Percentiles rank a stretch among this genome's conserved stretches.
These are phyloP conservation scores for Dactylonectria macrodidyma DNA, from an alignment of 2,329 filamentous ascomycete species.

Conservation along the genomic window DNA sequence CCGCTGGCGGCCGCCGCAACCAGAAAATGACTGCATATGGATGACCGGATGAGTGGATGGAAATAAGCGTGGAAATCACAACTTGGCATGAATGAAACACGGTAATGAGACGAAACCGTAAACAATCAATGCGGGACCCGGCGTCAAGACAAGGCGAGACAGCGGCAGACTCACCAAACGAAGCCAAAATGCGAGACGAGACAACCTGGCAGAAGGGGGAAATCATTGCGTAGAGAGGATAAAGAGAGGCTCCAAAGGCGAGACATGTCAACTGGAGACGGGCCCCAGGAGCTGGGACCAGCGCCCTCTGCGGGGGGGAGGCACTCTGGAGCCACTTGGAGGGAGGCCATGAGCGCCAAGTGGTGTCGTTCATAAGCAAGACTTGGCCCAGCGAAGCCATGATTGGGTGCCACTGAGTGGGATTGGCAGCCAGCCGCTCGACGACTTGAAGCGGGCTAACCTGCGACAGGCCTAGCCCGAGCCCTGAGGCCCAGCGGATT, in stretches of 20 bases:
- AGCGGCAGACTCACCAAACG: constrained; percentile 12
- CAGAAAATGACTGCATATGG: background rate
- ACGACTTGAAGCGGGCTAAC: constrained; percentile 11
- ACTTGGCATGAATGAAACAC: constrained; percentile 23
- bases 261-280: constrained; percentile 16
- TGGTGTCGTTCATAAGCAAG: background rate
- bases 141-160: constrained; percentile 14
- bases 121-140: constrained; percentile 17
- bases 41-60: background rate
- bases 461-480: constrained; percentile 27
- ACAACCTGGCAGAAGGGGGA: constrained; percentile 13
- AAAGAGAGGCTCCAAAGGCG: constrained; percentile 21
- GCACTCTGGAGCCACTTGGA: background rate
- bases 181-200: constrained; percentile 18
- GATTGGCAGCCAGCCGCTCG: constrained; percentile 7
- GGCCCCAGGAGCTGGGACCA: constrained; percentile 10
- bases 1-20: background rate
- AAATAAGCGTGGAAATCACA: background rate
- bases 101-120: constrained; percentile 22
- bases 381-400: background rate
- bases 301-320: constrained; percentile 11
- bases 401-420: background rate
- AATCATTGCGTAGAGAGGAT: constrained; percentile 3
- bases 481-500: constrained; percentile 41
- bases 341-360: background rate